These are phyloP conservation scores for Camellia japonica DNA, from an alignment of 148 eudicot species.

Conservation along the genomic window DNA sequence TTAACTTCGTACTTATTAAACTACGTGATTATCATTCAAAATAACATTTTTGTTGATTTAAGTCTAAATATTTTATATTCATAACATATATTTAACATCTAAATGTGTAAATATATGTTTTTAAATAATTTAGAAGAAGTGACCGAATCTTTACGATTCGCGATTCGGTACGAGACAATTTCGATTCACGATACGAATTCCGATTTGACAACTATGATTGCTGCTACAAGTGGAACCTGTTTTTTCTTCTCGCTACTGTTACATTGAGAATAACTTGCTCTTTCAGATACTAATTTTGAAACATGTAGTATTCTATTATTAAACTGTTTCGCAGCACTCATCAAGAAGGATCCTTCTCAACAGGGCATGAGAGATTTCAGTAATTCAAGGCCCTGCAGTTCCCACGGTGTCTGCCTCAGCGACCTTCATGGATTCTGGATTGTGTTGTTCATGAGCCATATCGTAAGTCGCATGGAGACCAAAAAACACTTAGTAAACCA, in stretches of 20 bases:
- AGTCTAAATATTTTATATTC: no score
- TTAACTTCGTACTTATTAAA: no score
- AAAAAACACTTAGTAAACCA: constrained; percentile 42
- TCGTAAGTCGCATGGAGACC: constrained; percentile 53
- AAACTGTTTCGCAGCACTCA: neutral
- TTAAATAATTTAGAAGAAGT: no score
- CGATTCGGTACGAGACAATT: no score
- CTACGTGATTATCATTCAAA: no score
- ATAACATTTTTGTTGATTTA: no score
- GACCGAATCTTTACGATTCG: no score
- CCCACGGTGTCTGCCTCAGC: constrained; percentile 9
- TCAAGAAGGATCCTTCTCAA: neutral
- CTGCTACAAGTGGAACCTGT: neutral
- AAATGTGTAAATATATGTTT: no score
- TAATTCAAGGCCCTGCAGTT: constrained; percentile 11
- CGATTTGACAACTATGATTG: no score
- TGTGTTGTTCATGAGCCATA: constrained; percentile 31
- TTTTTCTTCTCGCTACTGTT: neutral
- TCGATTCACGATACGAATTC: no score
- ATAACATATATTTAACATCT: no score
- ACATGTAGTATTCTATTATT: neutral
- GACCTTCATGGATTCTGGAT: constrained; percentile 4
- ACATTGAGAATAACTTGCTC: neutral
- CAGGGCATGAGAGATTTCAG: neutral
- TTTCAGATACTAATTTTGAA: neutral